Conservation (phyloP, 108 stramenopile genomes). For the Fistulifera pelliculosa region DNA sequence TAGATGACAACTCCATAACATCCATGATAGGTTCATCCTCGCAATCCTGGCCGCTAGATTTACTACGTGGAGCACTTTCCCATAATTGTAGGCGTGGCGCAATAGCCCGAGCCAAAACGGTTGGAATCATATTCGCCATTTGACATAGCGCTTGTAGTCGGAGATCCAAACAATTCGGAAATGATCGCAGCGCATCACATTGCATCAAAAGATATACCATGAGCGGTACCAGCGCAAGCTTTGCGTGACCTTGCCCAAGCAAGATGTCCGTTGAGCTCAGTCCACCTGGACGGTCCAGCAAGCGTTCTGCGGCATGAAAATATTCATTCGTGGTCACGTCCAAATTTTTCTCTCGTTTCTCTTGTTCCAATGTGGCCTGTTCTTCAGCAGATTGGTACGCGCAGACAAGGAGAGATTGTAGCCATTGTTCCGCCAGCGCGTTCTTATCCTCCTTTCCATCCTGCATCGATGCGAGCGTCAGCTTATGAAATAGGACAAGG, state of each 20-base stretch:
- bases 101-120: conserved; percentile 22
- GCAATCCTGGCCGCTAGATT: too few species aligned
- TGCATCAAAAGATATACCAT: conserved; percentile 36
- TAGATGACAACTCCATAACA: too few species aligned
- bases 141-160: conserved; percentile 29
- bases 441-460: conserved; percentile 23
- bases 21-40: too few species aligned
- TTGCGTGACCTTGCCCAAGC: conserved; percentile 42
- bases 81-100: conserved; percentile 41
- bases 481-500: conserved; percentile 37
- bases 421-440: conserved; percentile 26
- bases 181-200: conserved; percentile 39
- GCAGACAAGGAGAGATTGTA: conserved; percentile 23
- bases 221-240: conserved; percentile 18
- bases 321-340: background rate
- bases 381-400: conserved; percentile 37
- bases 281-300: conserved; percentile 26
- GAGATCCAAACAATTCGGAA: conserved; percentile 29
- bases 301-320: conserved; percentile 27
- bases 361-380: conserved; percentile 2
- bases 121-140: conserved; percentile 43
- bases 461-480: conserved; percentile 20
- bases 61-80: conserved; percentile 2
- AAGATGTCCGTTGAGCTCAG: conserved; percentile 26
- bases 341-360: background rate